Evolutionary conservation across 129 eudicot species (phyloP).

Genomic region (Lactuca saligna): DNA sequence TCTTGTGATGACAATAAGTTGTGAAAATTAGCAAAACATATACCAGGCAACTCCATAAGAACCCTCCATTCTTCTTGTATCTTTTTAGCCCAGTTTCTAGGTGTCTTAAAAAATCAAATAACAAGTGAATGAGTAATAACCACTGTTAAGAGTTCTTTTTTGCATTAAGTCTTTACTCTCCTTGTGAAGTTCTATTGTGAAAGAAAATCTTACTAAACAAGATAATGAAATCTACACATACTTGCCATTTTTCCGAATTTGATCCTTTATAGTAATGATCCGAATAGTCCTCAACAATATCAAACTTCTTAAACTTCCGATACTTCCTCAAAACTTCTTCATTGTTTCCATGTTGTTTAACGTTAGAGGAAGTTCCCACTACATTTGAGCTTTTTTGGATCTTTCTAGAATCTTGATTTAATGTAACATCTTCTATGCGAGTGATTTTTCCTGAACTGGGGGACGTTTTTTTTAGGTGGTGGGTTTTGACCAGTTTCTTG

Average conservation of each 20-base stretch:
- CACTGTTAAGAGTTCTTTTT: too few relatives aligned
- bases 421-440: slow-evolving; percentile 9
- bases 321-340: slow-evolving; percentile 40
- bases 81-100: too few relatives aligned
- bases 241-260: slow-evolving; percentile 46
- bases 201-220: too few relatives aligned
- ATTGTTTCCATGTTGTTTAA: slow-evolving; percentile 17
- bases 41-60: slow-evolving; percentile 72
- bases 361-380: too few relatives aligned
- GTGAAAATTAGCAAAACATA: slow-evolving; percentile 30
- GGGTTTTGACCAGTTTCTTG: slow-evolving; percentile 2
- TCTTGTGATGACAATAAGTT: not conserved
- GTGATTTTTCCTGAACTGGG: slow-evolving; percentile 10
- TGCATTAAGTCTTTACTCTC: too few relatives aligned
- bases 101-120: too few relatives aligned
- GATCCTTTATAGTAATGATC: slow-evolving; percentile 54
- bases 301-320: slow-evolving; percentile 59
- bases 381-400: slow-evolving; percentile 7
- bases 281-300: slow-evolving; percentile 65
- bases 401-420: slow-evolving; percentile 21
- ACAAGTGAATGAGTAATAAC: too few relatives aligned
- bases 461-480: slow-evolving; percentile 2
- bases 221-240: not conserved
- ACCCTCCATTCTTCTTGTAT: slow-evolving; percentile 49
- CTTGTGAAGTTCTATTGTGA: too few relatives aligned